Evolutionary conservation across 305 asterid species (phyloP), one percentile per base, ranked within the genome.

Genomic region (Rubia peregrina): DNA sequence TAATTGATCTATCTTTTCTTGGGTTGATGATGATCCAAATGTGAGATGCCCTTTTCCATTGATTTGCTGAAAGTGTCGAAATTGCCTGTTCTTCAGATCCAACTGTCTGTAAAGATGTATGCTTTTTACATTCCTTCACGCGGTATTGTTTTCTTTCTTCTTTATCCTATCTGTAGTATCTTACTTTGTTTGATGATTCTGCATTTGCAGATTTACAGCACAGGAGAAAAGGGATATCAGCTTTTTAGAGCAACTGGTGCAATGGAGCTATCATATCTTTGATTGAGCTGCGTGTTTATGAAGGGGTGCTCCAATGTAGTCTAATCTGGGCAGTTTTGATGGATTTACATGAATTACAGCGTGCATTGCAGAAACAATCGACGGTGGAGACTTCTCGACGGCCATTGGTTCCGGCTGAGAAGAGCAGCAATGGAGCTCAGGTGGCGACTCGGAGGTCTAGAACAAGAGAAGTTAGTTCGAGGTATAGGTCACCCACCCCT

Each of bases 391-490:
- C 82, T 63, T 70, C 81, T 44, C 85, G 91, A 74, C 83, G 68
- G 64, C 90, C 89, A 6, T 82, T 85, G 79, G 71, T 81, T 79
- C 79, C 85, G 9, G 78, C 96, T 49, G 96, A 90, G 17, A 89
- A 90, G 82, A 86, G 89, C 66, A 79, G 87, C 66, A 77, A 88
- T 88, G 96, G 86, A 77, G 68, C 83, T 63, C 66, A 84, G 63
- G 57, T 51, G 57, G 33, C 62, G 9, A 68, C 74, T 44, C 83
- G 83, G 24, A 76, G 85, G 81, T 75, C 90, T 46, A 83, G 80
- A 70, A 80, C 86, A 36, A 83, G 93, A 82, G 96, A 91, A 75
- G 87, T 91, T 80, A 87, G 90, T 78, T 94, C 97, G 7, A 83
- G 96, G 81, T 85, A 82, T 61, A 80, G 75, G 83, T 94, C 99